Conservation (phyloP, 345 rosid genomes). For the Rhodomyrtus tomentosa region DNA sequence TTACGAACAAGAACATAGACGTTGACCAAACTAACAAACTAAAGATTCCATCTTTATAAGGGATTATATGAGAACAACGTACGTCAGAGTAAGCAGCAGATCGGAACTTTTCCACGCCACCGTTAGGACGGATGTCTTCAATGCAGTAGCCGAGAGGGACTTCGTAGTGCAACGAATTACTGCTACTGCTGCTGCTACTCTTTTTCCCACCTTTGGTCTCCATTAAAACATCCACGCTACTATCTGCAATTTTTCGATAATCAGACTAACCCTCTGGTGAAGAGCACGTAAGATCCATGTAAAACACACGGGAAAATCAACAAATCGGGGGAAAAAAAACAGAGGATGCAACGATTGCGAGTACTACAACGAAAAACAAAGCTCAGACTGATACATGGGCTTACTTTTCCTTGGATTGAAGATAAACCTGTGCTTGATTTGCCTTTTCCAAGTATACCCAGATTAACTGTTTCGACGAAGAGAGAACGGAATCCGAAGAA, state of each 20-base stretch:
- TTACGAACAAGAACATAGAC: background rate
- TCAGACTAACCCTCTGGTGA: too few relatives aligned
- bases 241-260: too few relatives aligned
- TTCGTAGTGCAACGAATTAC: constrained; percentile 44
- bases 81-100: constrained; percentile 86
- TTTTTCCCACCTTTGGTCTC: constrained; percentile 56
- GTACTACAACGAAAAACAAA: background rate
- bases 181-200: constrained; percentile 31
- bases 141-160: constrained; percentile 77
- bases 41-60: background rate
- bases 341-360: background rate
- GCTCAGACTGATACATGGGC: background rate
- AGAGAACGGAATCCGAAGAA: too few relatives aligned
- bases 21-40: background rate
- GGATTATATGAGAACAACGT: background rate
- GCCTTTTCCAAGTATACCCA: background rate
- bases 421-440: background rate
- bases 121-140: constrained; percentile 86
- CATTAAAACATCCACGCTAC: constrained; percentile 72
- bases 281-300: background rate
- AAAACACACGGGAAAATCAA: background rate
- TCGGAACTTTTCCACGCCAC: constrained; percentile 77
- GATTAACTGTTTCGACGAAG: background rate
- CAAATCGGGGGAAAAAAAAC: background rate
- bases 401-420: background rate